Evolutionary conservation across 805 yeast species (phyloP).

Genomic region (Helenozyma rhizophorensis): DNA sequence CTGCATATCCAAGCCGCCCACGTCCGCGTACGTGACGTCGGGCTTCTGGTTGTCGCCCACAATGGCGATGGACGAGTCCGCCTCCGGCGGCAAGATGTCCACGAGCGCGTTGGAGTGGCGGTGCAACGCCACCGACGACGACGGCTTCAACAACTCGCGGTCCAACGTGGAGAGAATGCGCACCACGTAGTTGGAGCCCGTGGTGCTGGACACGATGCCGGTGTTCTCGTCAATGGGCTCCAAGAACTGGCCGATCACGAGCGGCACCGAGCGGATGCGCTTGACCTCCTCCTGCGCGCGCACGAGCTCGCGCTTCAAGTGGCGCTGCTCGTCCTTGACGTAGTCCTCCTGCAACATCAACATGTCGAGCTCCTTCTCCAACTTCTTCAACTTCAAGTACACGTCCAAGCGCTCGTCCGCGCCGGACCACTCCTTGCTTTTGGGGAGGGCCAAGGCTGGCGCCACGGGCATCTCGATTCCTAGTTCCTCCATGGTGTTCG

Average conservation of each 20-base stretch:
- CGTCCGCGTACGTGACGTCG: constrained; percentile 92
- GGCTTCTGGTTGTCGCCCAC: constrained; percentile 93
- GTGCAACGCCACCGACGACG: constrained; percentile 94
- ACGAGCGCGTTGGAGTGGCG: constrained; percentile 98
- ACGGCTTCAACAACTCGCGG: constrained; percentile 88
- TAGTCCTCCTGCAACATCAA: constrained; percentile 89
- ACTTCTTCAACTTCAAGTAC: constrained; percentile 77
- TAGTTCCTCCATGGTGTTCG: constrained; percentile 30
- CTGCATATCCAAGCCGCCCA: constrained; percentile 98
- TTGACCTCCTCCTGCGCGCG: constrained; percentile 99
- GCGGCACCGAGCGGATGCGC: constrained; percentile 93
- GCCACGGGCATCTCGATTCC: constrained; percentile 23
- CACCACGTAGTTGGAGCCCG: constrained; percentile 96
- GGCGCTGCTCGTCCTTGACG: constrained; percentile 97
- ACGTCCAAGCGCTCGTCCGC: constrained; percentile 53
- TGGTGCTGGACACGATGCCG: constrained; percentile 95
- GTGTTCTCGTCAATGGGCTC: constrained; percentile 97
- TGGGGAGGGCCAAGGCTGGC: constrained; percentile 10
- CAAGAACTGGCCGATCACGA: constrained; percentile 95
- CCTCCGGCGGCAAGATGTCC: constrained; percentile 97
- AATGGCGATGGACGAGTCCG: constrained; percentile 93
- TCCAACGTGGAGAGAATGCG: constrained; percentile 92
- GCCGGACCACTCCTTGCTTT: constrained; percentile 5
- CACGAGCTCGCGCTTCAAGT: constrained; percentile 86
- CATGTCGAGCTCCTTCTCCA: constrained; percentile 87